Base-by-base conservation (phyloP, 1,284 basidiomycete genomes). In the Megacollybia platyphylla region DNA sequence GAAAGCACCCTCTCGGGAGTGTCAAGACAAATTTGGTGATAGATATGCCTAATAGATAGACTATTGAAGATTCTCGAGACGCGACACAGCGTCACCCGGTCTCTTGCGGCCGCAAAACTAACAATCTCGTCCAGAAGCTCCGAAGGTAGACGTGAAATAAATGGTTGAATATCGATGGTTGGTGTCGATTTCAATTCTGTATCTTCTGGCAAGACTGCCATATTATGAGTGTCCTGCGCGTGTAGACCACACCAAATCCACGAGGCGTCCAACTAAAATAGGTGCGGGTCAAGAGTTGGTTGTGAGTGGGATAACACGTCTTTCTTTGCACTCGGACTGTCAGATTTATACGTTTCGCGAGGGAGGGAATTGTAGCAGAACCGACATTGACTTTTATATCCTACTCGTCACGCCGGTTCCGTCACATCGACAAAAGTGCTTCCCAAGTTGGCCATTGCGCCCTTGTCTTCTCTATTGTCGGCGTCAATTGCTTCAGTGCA, bases 61-160 rank as follows among this genome's bases (percentile, higher is more conserved):
- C 55, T 49, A 42, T 57, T 48, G 45, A 61, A 54, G 6, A 57
- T 46, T 39, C 51, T 57, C 3, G 60, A 63, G 40, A 60, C 57
- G 5, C 47, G 53, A 45, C 51, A 56, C 18, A 62, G 54, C 1
- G 56, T 51, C 3, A 60, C 54, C 30, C 57, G 57, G 2, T 51
- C 44, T 26, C 51, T 41, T 27, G 51, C 41, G 28, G 55, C 49
- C 5, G 54, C 52, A 35, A 54, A 48, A 24, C 54, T 51, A 36
- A 59, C 51, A 42, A 61, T 57, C 45, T 54, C 49, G 45, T 62
- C 55, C 35, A 61, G 46, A 15, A 60, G 52, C 44, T 64, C 62
- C 37, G 54, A 39, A 6, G 62, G 60, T 47, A 64, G 54, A 34
- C 10, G 31, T 11, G 10, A 15, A 15, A 34, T 34, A 15, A 6